These are phyloP conservation scores for Talaromyces ruber DNA, from an alignment of 495 filamentous ascomycete species.

Conservation along the genomic window DNA sequence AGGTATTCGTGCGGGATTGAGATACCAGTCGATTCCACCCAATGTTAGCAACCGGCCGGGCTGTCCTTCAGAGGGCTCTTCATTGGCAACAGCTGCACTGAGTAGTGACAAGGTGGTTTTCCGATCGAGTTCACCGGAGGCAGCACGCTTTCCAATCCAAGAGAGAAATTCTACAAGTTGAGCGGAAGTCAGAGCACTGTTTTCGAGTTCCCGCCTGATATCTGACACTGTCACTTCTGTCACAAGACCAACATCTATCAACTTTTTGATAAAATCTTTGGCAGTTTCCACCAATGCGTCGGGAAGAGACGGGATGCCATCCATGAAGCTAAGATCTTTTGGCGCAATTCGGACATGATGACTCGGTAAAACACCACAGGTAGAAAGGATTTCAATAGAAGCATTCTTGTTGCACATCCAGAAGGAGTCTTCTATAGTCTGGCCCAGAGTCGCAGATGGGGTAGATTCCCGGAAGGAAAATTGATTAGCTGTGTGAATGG, in stretches of 20 bases:
- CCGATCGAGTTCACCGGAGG: conserved; percentile 57
- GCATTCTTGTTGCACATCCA: conserved; percentile 80
- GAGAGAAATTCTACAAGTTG: conserved; percentile 75
- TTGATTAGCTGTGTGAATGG: conserved; percentile 59
- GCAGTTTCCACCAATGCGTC: conserved; percentile 57
- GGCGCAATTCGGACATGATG: conserved; percentile 70
- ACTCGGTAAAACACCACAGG: conserved; percentile 71
- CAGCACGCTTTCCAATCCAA: conserved; percentile 66
- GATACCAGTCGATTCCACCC: conserved; percentile 61
- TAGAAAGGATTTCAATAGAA: conserved; percentile 80
- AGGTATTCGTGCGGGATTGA: conserved; percentile 67
- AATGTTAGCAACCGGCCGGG: conserved; percentile 64
- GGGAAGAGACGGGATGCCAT: conserved; percentile 81
- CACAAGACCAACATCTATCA: conserved; percentile 72
- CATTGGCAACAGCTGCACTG: conserved; percentile 69
- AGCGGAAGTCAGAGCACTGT: conserved; percentile 61
- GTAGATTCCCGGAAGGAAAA: conserved; percentile 86
- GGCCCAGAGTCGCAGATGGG: conserved; percentile 68
- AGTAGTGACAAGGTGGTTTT: conserved; percentile 56
- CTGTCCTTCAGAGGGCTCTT: conserved; percentile 51
- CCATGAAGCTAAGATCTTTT: conserved; percentile 79
- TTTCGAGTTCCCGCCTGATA: conserved; percentile 69
- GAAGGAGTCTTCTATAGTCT: conserved; percentile 85
- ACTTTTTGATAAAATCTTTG: conserved; percentile 61
- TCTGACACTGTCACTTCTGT: conserved; percentile 79